These are phyloP conservation scores for Aspergillus leporis DNA, from an alignment of 495 filamentous ascomycete genomes.

Conservation along the genomic window DNA sequence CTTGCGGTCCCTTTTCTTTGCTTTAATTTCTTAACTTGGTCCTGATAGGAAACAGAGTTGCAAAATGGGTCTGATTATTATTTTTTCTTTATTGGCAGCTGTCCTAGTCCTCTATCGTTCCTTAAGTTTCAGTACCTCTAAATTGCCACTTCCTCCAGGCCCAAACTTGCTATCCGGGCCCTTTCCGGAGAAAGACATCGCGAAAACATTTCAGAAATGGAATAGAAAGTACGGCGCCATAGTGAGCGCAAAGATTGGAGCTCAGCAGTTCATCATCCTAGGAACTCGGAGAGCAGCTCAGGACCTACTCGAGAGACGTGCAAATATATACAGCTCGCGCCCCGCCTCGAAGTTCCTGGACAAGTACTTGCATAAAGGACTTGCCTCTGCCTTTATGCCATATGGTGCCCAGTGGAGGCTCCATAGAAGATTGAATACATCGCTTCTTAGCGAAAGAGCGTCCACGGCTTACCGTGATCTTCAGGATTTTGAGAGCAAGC, in stretches of 20 bases:
- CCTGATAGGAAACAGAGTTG: neutral
- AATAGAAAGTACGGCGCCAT: conserved; percentile 27
- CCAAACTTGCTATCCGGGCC: conserved; percentile 30
- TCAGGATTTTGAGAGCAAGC: conserved; percentile 39
- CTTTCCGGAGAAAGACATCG: conserved; percentile 11
- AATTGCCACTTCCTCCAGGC: conserved; percentile 13
- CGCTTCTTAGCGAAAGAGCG: conserved; percentile 32
- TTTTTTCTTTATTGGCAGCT: neutral
- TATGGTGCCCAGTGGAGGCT: conserved; percentile 41
- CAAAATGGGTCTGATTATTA: neutral
- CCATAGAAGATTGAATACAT: conserved; percentile 26
- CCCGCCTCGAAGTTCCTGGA: conserved; percentile 18
- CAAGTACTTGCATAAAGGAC: conserved; percentile 13
- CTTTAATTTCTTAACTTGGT: neutral
- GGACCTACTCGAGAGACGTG: conserved; percentile 24
- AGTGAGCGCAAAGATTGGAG: conserved; percentile 15
- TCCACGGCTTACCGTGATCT: conserved; percentile 35
- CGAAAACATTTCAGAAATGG: conserved; percentile 21
- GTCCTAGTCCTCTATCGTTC: neutral
- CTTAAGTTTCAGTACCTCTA: neutral
- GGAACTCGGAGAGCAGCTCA: conserved; percentile 11
- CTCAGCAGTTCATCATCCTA: conserved; percentile 19
- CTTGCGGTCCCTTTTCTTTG: neutral
- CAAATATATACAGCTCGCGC: conserved; percentile 24
- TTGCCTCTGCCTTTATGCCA: conserved; percentile 43